Evolutionary conservation across 805 yeast genomes (phyloP).

Genomic region (Candida ulmi): DNA sequence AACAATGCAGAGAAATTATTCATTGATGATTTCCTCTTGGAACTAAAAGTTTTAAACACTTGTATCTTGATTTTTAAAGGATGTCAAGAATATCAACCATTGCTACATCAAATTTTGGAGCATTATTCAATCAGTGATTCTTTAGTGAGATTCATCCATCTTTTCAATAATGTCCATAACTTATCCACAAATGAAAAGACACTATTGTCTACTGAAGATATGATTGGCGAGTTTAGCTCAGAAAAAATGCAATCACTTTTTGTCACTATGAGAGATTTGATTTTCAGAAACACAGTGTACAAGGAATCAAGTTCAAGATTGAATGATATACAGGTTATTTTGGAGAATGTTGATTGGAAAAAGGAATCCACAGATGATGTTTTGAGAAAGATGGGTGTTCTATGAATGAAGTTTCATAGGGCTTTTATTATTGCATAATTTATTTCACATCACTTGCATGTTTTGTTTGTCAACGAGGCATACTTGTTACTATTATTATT

Average conservation of each 20-base stretch:
- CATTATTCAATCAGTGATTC: background rate
- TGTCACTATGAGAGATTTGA: background rate
- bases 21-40: slow-evolving; percentile 12
- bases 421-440: no score
- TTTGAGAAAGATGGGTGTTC: slow-evolving; percentile 27
- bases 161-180: background rate
- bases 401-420: no score
- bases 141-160: background rate
- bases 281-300: background rate
- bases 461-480: no score
- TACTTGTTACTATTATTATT: no score
- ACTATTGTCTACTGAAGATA: background rate
- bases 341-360: slow-evolving; percentile 29
- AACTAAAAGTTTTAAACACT: slow-evolving; percentile 10
- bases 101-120: slow-evolving; percentile 4
- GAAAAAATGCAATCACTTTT: background rate
- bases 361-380: slow-evolving; percentile 29
- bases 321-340: slow-evolving; percentile 22
- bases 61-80: slow-evolving; percentile 11
- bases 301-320: slow-evolving; percentile 3
- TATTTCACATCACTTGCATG: no score
- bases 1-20: slow-evolving; percentile 3
- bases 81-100: slow-evolving; percentile 9
- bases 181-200: background rate
- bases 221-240: background rate